These are phyloP conservation scores for Neurospora hispaniola DNA, from an alignment of 495 filamentous ascomycete genomes.

Conservation along the genomic window DNA sequence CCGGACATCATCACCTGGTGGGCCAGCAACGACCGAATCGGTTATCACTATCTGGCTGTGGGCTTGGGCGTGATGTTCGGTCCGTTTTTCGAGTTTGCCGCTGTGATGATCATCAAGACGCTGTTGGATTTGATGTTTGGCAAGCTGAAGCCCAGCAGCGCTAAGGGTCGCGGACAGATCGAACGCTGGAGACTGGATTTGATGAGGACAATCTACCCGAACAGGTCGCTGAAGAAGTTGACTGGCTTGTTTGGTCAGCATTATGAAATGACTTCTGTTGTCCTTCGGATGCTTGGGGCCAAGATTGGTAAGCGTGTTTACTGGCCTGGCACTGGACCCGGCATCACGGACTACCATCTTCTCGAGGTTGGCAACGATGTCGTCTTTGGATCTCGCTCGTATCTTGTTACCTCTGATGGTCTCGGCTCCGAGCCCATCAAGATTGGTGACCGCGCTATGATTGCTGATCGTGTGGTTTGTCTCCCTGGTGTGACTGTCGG, in stretches of 20 bases:
- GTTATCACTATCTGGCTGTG: slow-evolving; percentile 30
- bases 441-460: slow-evolving; percentile 33
- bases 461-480: slow-evolving; percentile 18
- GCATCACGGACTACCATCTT: slow-evolving; percentile 33
- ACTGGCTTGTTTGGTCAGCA: slow-evolving; percentile 29
- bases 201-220: slow-evolving; percentile 25
- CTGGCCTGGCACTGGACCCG: slow-evolving; percentile 38
- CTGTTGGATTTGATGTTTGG: slow-evolving; percentile 19
- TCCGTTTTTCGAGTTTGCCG: slow-evolving; percentile 25
- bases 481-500: slow-evolving; percentile 29
- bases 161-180: slow-evolving; percentile 14
- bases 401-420: slow-evolving; percentile 34
- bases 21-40: slow-evolving; percentile 23
- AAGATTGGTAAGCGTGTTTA: slow-evolving; percentile 35
- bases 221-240: slow-evolving; percentile 18
- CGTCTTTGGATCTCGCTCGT: slow-evolving; percentile 34
- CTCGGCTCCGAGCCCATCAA: slow-evolving; percentile 28
- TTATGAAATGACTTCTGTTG: slow-evolving; percentile 35
- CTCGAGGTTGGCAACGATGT: slow-evolving; percentile 39
- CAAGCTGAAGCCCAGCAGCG: slow-evolving; percentile 17
- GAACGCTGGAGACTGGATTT: slow-evolving; percentile 26
- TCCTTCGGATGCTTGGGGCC: slow-evolving; percentile 29
- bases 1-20: slow-evolving; percentile 29
- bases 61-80: slow-evolving; percentile 22
- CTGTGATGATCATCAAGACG: slow-evolving; percentile 12